These are phyloP conservation scores for Porphyrellus cyaneotinctus DNA, from an alignment of 768 basidiomycete species.

Conservation along the genomic window DNA sequence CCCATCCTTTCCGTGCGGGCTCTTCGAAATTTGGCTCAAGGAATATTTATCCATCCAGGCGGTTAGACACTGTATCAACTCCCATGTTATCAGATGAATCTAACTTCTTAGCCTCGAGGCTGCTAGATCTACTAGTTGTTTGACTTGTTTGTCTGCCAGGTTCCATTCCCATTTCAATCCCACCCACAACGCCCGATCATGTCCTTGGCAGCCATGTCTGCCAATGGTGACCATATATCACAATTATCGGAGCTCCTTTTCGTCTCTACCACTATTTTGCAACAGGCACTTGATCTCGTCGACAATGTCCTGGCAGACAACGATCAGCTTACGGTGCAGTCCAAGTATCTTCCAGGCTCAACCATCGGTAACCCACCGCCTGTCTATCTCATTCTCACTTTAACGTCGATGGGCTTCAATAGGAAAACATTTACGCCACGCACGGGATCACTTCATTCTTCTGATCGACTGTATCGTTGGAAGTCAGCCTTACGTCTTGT, in stretches of 20 bases:
- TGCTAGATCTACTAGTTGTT: no score
- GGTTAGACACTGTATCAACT: constrained; percentile 1
- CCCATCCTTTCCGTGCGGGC: constrained; percentile 46
- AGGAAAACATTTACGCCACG: constrained; percentile 88
- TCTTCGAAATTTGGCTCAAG: constrained; percentile 79
- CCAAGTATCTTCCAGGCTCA: constrained; percentile 79
- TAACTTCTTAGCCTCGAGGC: constrained; percentile 20
- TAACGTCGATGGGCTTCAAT: constrained; percentile 1
- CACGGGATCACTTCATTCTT: constrained; percentile 75
- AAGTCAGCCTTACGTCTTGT: constrained; percentile 49
- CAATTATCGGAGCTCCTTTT: constrained; percentile 53
- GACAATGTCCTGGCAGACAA: constrained; percentile 62
- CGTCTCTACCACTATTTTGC: constrained; percentile 63
- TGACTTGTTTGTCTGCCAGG: constrained; percentile 14
- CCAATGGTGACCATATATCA: constrained; percentile 19
- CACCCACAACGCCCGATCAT: neutral
- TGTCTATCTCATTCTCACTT: neutral
- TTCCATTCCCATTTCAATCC: neutral
- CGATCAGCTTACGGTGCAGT: constrained; percentile 62
- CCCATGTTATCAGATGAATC: constrained; percentile 14
- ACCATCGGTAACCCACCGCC: constrained; percentile 61
- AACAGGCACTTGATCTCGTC: constrained; percentile 70
- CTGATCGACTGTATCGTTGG: constrained; percentile 53
- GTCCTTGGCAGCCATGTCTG: constrained; percentile 23
- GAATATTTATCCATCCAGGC: constrained; percentile 39